Percentiles rank a stretch among this genome's conserved stretches.
These are phyloP conservation scores for Dunaliella sp. DNA, from an alignment of 139 green algal species.

Conservation along the genomic window DNA sequence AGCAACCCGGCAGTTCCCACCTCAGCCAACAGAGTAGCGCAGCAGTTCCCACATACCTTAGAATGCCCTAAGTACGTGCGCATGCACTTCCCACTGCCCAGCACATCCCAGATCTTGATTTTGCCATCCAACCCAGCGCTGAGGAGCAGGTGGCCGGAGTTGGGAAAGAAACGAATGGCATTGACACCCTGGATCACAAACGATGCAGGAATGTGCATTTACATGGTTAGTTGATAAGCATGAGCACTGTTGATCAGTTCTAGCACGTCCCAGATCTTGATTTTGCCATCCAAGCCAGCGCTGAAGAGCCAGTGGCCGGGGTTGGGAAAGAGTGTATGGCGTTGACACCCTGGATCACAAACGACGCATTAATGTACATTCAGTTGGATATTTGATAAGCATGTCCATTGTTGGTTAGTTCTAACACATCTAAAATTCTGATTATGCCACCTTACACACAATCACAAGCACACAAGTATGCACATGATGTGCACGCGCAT, in stretches of 20 bases:
- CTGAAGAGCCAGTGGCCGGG: slow-evolving; percentile 92
- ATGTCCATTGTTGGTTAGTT: too few species aligned
- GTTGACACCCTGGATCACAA: slow-evolving; percentile 84
- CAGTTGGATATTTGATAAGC: too few species aligned
- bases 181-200: slow-evolving; percentile 86
- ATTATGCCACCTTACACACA: slow-evolving; percentile 90
- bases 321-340: slow-evolving; percentile 89
- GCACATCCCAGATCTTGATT: slow-evolving; percentile 98
- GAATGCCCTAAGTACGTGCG: slow-evolving; percentile 93
- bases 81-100: slow-evolving; percentile 84
- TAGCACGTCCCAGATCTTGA: slow-evolving; percentile 98
- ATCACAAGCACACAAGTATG: too few species aligned
- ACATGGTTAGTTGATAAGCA: too few species aligned
- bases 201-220: too few species aligned
- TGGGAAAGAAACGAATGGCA: slow-evolving; percentile 92
- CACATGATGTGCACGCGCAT: too few species aligned
- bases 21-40: too few species aligned
- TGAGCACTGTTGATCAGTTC: too few species aligned
- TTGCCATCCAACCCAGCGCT: slow-evolving; percentile 90
- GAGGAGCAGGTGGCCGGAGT: slow-evolving; percentile 89
- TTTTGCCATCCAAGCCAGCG: slow-evolving; percentile 86
- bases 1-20: too few species aligned
- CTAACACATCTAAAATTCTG: slow-evolving; percentile 97
- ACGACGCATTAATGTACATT: too few species aligned
- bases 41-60: slow-evolving; percentile 47